These are phyloP conservation scores for Ogataea minuta DNA, from an alignment of 805 yeast genomes.

Conservation along the genomic window DNA sequence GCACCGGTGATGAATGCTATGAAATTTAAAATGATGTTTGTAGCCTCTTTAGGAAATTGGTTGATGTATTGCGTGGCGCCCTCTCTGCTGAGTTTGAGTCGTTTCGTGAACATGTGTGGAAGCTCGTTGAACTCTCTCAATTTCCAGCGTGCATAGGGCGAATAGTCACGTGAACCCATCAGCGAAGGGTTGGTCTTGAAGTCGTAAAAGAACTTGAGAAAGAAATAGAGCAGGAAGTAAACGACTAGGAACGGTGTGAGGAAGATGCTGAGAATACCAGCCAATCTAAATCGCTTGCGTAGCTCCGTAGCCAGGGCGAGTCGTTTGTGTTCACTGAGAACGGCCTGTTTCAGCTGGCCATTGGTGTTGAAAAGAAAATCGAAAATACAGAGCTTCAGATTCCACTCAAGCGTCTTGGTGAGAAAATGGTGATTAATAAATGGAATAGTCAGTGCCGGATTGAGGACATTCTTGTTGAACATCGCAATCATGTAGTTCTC, in stretches of 20 bases:
- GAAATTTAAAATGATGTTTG: constrained; percentile 55
- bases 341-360: constrained; percentile 74
- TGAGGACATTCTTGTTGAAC: constrained; percentile 73
- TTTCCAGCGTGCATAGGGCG: constrained; percentile 95
- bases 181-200: constrained; percentile 85
- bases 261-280: constrained; percentile 79
- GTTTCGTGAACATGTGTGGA: constrained; percentile 78
- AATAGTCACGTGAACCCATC: constrained; percentile 80
- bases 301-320: constrained; percentile 66
- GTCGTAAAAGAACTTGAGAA: constrained; percentile 90
- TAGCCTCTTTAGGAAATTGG: constrained; percentile 85
- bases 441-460: constrained; percentile 53
- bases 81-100: constrained; percentile 73
- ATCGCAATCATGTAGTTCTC: constrained; percentile 93
- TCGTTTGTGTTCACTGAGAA: constrained; percentile 70
- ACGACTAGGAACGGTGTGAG: constrained; percentile 83
- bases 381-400: constrained; percentile 79
- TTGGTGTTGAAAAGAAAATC: constrained; percentile 80
- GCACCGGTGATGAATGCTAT: constrained; percentile 82
- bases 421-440: constrained; percentile 38
- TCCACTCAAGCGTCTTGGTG: constrained; percentile 94
- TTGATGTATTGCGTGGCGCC: constrained; percentile 82
- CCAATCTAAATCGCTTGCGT: constrained; percentile 76
- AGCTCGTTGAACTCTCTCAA: constrained; percentile 91
- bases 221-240: constrained; percentile 79